Base-by-base conservation (phyloP, 768 basidiomycete species). In the Leucocoprinus sp. region DNA sequence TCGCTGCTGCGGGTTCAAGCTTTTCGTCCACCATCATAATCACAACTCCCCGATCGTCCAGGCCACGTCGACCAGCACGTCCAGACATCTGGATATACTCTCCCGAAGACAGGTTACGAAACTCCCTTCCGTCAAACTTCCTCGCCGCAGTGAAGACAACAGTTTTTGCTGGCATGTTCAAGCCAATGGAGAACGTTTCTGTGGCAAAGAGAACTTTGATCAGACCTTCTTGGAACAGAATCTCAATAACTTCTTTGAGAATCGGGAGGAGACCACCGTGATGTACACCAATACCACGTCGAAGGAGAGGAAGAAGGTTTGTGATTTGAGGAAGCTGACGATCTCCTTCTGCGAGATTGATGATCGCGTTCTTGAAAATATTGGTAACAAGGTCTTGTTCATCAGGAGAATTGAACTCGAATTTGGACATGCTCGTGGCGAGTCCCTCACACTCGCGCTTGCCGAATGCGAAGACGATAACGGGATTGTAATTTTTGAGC, bases 31-130 rank as follows among this genome's bases (percentile, higher is more conserved):
- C 88, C 96, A 99, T 98, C 91, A 99, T 88, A 55, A 99, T 97
- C 42, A 99, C 96, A 40, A 98, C 91, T 43, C 96, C 96, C n/a
- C 96, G 81, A 50, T 98, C 95, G 61, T 99, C 96, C 49, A 98
- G 67, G 34, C 96, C 96, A 65, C 96, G 81, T 56, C 96, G 84
- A 52, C 96, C 96, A 2, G 96, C 96, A 46, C 96, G 88, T 45
- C 96, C 96, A 0, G 93, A 93, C 96, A 99, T 99, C 59, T 99
- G 96, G 56, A 98, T 96, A 62, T 99, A 99, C 73, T 99, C 96
- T 47, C 96, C 87, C 0, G 84, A 87, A 0, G 91, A 91, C 27
- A 99, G 70, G 59, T 90, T 90, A 21, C 96, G 76, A 69, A 96
- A 96, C 55, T 93, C 92, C 35, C 78, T 80, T 0, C 96, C 96